phyloP scores from a whole-genome alignment of 2,329 filamentous ascomycete species.

The Botryotinia convoluta region DNA sequence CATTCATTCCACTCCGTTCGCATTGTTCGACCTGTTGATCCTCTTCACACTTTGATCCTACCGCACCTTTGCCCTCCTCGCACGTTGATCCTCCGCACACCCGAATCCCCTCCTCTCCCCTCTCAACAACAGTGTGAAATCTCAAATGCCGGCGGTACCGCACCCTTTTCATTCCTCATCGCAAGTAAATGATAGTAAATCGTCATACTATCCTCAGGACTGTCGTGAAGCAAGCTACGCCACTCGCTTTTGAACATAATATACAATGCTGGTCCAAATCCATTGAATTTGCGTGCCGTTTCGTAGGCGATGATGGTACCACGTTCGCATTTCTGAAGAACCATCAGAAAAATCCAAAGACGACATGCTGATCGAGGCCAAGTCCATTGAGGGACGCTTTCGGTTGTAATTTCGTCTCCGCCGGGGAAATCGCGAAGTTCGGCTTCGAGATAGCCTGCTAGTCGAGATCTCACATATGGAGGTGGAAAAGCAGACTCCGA shows the following conservation, averaged over 20 bases:
- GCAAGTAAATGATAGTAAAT: background rate
- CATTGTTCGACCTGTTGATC: background rate
- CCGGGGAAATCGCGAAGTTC: background rate
- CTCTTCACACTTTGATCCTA: background rate
- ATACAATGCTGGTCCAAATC: background rate
- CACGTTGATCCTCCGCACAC: fast-evolving
- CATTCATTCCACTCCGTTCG: background rate
- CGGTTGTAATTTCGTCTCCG: background rate
- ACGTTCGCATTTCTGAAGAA: background rate
- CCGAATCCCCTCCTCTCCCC: background rate
- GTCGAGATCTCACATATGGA: background rate
- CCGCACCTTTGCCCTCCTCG: background rate
- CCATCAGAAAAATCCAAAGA: background rate
- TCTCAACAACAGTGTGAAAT: background rate
- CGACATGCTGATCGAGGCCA: background rate
- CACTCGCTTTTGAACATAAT: background rate
- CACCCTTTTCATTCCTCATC: background rate
- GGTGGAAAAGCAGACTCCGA: background rate
- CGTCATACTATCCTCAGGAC: background rate
- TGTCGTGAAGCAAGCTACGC: background rate
- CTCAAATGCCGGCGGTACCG: background rate
- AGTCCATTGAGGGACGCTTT: background rate
- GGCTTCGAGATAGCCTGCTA: background rate
- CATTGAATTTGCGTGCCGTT: background rate
- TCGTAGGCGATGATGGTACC: background rate